Evolutionary conservation across 2,329 filamentous ascomycete genomes (phyloP), one percentile per base, ranked within the genome.

Genomic region (Chalaropsis ovoidea): DNA sequence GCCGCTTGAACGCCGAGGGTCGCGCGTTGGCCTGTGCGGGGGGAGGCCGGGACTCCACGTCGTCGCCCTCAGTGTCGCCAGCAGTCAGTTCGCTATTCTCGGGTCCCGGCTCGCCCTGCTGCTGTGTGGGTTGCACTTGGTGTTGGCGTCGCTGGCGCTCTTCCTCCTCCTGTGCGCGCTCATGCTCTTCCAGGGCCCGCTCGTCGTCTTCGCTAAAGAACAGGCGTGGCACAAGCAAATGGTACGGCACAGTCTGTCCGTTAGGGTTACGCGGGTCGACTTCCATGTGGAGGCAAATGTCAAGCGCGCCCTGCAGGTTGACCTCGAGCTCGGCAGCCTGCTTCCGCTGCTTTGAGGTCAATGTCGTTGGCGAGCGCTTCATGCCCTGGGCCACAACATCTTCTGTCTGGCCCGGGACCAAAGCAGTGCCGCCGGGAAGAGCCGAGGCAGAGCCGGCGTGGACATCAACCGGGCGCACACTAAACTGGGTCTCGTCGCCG

Each of bases 211-310:
- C 76, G 1, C 82, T 80, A 66, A 86, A 86, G 75, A 80, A 81
- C 63, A 99, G 77, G 64, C 85, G 84, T 11, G 95, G 94, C 4
- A 99, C 86, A 1, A 97, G 81, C 4, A 99, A 77, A 47, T 90
- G 81, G 74, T 99, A 99, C 8, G 91, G 90, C 62, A 85, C 83
- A 0, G 94, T 99, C 69, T 90, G 90, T 15, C 94, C 95, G 0
- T 88, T 82, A 0, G 94, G 93, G 71, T 99, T 91, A 69, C 84
- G 85, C 56, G 89, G 83, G 71, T 87, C 91, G 68, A 96, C 85
- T 76, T 99, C 94, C 68, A 96, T 85, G 71, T 96, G 96, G 54
- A 99, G 76, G 62, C 85, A 88, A 43, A 99, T 86, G 69, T 96
- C 91, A 10, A 99, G 78, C 0, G 90, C 91, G 39, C 87, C 88